Conservation (phyloP, 2,329 filamentous ascomycete species). For the Diaporthe citri region DNA sequence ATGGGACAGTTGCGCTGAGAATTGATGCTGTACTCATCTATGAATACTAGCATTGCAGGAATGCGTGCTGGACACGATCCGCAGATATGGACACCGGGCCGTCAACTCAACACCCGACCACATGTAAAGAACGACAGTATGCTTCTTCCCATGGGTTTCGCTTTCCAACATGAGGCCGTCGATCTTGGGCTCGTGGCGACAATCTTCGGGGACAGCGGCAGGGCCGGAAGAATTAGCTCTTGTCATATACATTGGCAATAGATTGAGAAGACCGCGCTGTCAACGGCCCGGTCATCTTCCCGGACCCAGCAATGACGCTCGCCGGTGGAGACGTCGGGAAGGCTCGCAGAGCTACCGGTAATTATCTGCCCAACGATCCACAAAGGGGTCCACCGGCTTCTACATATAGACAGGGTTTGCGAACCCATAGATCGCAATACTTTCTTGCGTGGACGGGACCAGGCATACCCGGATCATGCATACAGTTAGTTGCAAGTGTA, state of each 20-base stretch:
- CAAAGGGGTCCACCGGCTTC: not conserved
- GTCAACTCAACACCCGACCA: not conserved
- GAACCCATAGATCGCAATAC: not conserved
- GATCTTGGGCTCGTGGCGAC: not conserved
- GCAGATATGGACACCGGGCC: not conserved
- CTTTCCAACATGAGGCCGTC: not conserved
- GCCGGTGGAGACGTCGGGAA: not conserved
- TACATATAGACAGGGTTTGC: not conserved
- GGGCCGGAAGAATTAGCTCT: no score
- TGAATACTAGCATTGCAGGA: no score
- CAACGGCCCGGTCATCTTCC: not conserved
- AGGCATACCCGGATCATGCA: not conserved
- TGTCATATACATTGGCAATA: constrained; percentile 17
- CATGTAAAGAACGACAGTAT: not conserved
- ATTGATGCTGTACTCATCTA: not conserved
- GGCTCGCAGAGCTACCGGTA: constrained; percentile 7
- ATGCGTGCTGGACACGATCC: not conserved
- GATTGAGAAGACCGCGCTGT: not conserved
- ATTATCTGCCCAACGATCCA: not conserved
- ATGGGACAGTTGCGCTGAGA: not conserved
- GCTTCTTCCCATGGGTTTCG: not conserved
- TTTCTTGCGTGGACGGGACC: not conserved
- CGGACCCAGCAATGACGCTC: constrained; percentile 3
- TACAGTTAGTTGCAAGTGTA: not conserved
- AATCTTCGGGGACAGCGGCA: no score